Evolutionary conservation across 148 eudicot species (phyloP).

Genomic region (Rhododendron vialii): DNA sequence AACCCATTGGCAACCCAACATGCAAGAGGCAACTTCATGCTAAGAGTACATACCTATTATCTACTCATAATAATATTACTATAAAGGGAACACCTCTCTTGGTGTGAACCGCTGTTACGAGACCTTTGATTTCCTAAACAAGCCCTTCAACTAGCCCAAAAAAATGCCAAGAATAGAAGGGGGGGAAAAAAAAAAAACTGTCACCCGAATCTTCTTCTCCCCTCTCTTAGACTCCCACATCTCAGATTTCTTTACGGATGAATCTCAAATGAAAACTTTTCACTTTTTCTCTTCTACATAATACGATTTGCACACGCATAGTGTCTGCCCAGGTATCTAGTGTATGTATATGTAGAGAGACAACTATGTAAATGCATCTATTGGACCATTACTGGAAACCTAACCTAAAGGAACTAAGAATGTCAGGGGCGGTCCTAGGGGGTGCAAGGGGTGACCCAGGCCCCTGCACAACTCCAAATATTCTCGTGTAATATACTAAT

Average conservation of each 20-base stretch:
- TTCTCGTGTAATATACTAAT: too few species aligned
- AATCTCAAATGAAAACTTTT: background rate
- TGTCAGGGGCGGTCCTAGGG: too few species aligned
- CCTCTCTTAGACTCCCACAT: background rate
- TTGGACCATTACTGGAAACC: background rate
- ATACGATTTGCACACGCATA: background rate
- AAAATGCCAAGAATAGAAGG: too few species aligned
- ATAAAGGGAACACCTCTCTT: too few species aligned
- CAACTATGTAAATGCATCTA: background rate
- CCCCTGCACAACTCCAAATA: background rate
- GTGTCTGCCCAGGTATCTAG: background rate
- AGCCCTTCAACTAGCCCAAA: background rate
- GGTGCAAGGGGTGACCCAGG: background rate
- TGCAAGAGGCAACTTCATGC: too few species aligned
- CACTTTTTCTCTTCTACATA: background rate
- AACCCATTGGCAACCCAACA: too few species aligned
- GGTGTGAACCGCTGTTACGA: too few species aligned
- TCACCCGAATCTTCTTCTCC: background rate
- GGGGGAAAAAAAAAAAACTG: too few species aligned
- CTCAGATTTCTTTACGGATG: background rate
- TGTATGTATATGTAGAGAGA: background rate
- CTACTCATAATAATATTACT: background rate
- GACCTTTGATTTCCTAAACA: background rate
- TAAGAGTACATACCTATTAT: background rate
- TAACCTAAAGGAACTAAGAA: background rate